Conservation (phyloP, 1,284 basidiomycete genomes). For the Rhodofomes roseus region DNA sequence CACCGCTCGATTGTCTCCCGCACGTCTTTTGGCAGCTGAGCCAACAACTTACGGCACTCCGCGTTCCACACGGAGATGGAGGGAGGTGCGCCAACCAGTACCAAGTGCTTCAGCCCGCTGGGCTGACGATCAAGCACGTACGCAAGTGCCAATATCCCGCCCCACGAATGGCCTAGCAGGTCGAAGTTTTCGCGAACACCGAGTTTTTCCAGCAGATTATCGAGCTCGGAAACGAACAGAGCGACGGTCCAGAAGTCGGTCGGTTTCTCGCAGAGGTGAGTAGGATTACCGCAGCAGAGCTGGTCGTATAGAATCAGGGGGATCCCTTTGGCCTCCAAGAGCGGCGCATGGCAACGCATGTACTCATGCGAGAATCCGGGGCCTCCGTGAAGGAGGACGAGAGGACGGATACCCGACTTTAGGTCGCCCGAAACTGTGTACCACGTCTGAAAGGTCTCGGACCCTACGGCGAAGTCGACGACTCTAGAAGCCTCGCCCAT, state of each 20-base stretch:
- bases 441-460: slow-evolving; percentile 19
- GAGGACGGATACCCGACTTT: slow-evolving; percentile 17
- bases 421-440: slow-evolving; percentile 17
- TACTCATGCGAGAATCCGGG: slow-evolving; percentile 27
- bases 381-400: slow-evolving; percentile 36
- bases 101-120: background rate
- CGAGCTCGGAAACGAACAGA: slow-evolving; percentile 32
- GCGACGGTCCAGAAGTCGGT: slow-evolving; percentile 28
- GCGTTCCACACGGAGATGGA: background rate
- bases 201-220: slow-evolving; percentile 27
- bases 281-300: slow-evolving; percentile 28
- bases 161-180: slow-evolving; percentile 34
- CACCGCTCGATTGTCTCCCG: background rate
- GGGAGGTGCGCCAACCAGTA: background rate
- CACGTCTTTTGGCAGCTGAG: background rate
- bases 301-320: slow-evolving; percentile 37
- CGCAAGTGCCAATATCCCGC: slow-evolving; percentile 26
- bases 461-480: slow-evolving; percentile 11
- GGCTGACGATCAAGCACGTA: slow-evolving; percentile 10
- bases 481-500: too few species aligned
- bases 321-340: slow-evolving; percentile 14
- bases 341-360: slow-evolving; percentile 22
- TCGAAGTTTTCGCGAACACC: slow-evolving; percentile 25
- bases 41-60: background rate
- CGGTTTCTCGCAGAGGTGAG: slow-evolving; percentile 27